These are phyloP conservation scores for Ceratorhiza oryzae-sativae DNA, from an alignment of 1,284 basidiomycete genomes.

Conservation along the genomic window DNA sequence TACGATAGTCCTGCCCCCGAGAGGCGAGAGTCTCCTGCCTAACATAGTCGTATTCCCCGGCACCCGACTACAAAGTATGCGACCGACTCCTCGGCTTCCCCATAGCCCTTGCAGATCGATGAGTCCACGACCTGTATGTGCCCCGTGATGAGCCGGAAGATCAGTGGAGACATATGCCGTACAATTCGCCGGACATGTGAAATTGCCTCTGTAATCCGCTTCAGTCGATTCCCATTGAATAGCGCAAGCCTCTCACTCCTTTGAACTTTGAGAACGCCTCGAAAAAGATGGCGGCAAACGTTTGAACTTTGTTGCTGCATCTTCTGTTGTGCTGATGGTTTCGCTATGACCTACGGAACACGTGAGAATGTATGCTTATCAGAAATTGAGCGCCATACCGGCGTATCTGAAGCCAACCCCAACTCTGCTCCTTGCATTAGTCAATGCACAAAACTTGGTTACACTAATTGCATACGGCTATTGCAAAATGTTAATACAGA, in stretches of 20 bases:
- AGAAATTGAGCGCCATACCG: constrained; percentile 9
- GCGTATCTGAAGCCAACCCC: constrained; percentile 37
- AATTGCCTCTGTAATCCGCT: constrained; percentile 54
- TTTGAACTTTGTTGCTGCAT: constrained; percentile 74
- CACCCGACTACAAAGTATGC: no score
- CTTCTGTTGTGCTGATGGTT: constrained; percentile 70
- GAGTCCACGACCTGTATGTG: no score
- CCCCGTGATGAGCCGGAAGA: no score
- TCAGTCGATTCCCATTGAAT: constrained; percentile 59
- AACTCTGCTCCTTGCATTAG: constrained; percentile 4
- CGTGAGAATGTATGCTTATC: constrained; percentile 48
- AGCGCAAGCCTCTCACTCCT: constrained; percentile 17
- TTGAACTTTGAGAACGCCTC: constrained; percentile 62
- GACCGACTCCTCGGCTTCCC: no score
- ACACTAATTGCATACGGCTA: constrained; percentile 12
- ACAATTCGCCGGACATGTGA: constrained; percentile 76
- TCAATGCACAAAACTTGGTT: neutral
- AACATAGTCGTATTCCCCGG: no score
- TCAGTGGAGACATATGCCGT: constrained; percentile 65
- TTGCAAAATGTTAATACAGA: neutral
- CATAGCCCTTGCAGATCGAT: no score
- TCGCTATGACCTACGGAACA: constrained; percentile 64
- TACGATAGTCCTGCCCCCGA: no score
- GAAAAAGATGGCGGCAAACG: constrained; percentile 78
- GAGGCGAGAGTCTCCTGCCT: no score